These are phyloP conservation scores for Typha latifolia DNA, from an alignment of 176 grass and related monocot genomes.

Conservation along the genomic window DNA sequence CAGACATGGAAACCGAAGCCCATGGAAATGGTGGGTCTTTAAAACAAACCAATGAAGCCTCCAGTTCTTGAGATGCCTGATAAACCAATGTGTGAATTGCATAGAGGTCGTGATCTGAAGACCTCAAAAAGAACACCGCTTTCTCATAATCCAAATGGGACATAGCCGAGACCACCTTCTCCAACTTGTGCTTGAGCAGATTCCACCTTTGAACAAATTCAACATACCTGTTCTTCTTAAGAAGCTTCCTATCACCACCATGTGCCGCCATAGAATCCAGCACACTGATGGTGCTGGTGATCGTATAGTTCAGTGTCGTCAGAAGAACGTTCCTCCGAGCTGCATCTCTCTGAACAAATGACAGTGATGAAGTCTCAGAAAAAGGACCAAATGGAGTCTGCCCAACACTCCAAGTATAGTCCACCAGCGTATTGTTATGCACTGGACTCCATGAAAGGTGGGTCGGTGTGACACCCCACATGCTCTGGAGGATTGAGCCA, in stretches of 20 bases:
- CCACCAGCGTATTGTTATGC: constrained; percentile 55
- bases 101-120: constrained; percentile 85
- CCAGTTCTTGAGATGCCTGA: constrained; percentile 75
- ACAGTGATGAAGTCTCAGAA: constrained; percentile 66
- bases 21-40: constrained; percentile 93
- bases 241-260: constrained; percentile 76
- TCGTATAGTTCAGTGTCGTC: constrained; percentile 74
- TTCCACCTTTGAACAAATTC: constrained; percentile 97
- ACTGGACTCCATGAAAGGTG: constrained; percentile 69
- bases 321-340: constrained; percentile 84
- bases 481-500: constrained; percentile 73
- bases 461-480: constrained; percentile 85
- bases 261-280: constrained; percentile 69
- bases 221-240: constrained; percentile 71
- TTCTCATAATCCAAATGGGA: constrained; percentile 85
- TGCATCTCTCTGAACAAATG: constrained; percentile 95
- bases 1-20: constrained; percentile 64
- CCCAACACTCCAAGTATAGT: constrained; percentile 89
- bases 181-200: constrained; percentile 72
- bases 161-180: constrained; percentile 77
- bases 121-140: constrained; percentile 75
- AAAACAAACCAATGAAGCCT: constrained; percentile 82
- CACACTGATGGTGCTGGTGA: constrained; percentile 48
- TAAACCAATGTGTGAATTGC: constrained; percentile 69
- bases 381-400: constrained; percentile 94